A percentile compares a stretch with the other conserved stretches of the same genome.
These are phyloP conservation scores for Aspergillus sclerotioniger DNA, from an alignment of 495 filamentous ascomycete species.

Conservation along the genomic window DNA sequence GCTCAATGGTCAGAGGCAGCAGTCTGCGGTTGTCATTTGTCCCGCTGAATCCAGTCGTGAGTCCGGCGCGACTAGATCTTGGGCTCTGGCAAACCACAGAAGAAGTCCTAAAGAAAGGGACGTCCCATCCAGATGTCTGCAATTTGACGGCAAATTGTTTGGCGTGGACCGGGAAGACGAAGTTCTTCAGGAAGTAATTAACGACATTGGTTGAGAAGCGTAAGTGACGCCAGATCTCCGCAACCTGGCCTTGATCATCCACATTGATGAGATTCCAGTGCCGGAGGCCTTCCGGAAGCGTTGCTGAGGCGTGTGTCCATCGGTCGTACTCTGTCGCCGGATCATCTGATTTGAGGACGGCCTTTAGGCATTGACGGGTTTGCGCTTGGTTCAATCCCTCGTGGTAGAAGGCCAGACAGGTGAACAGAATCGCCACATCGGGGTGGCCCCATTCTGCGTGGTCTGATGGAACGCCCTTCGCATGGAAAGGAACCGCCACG, in stretches of 20 bases:
- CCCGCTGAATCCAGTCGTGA: conserved; percentile 66
- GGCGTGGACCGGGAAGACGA: conserved; percentile 63
- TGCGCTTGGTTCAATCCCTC: conserved; percentile 54
- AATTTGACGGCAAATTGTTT: conserved; percentile 62
- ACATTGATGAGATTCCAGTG: conserved; percentile 58
- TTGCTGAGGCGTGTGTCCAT: conserved; percentile 44
- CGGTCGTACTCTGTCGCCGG: conserved; percentile 51
- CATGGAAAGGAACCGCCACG: conserved; percentile 66
- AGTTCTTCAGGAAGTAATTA: conserved; percentile 57
- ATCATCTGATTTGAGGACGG: conserved; percentile 55
- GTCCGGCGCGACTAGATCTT: conserved; percentile 1
- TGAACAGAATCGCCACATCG: conserved; percentile 65
- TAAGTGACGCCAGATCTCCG: conserved; percentile 49
- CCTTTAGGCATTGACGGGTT: conserved; percentile 44
- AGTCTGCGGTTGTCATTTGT: conserved; percentile 63
- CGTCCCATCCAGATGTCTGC: conserved; percentile 67
- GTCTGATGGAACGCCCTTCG: conserved; percentile 62
- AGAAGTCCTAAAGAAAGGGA: conserved; percentile 28
- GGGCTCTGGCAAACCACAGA: not conserved
- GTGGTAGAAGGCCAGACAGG: conserved; percentile 67
- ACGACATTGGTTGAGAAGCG: conserved; percentile 49
- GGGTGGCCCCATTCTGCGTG: conserved; percentile 73
- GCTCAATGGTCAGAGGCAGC: conserved; percentile 55
- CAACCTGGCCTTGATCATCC: conserved; percentile 45
- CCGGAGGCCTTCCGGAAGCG: conserved; percentile 38